Evolutionary conservation across 2,329 filamentous ascomycete species (phyloP), one percentile per base, ranked within the genome.

Genomic region (Rhynchosporium secalis): DNA sequence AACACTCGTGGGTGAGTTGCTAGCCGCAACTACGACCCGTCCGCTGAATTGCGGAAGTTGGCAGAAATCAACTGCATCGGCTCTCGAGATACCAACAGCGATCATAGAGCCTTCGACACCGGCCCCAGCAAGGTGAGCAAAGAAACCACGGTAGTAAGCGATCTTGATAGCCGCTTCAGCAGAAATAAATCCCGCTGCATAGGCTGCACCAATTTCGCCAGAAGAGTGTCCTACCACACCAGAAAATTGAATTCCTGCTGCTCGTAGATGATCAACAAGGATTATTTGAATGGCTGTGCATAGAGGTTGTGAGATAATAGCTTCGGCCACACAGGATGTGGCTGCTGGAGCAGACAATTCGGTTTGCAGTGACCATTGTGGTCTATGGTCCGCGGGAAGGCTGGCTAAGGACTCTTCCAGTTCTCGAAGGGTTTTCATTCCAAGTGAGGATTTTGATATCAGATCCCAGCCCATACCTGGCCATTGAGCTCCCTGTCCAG

Each of bases 141-240:
- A 63, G 1, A 62, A 38, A 0, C 74, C 68, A 58, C 75, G 61
- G 61, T 72, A 67, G 66, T 83, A 85, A 0, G 82, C 81, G 10
- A 80, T 74, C 2, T 76, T 74, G 72, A 75, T 70, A 12, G 77
- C 77, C 29, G 73, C 70, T 6, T 72, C 66, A 3, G 58, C 58
- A 13, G 62, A 64, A 2, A 20, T 69, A 65, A 79, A 56, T 1
- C 75, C 77, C 0, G 75, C 70, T 0, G 78, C 73, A 58, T 79
- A 82, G 0, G 80, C 79, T 3, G 80, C 80, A 3, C 69, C 79
- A 40, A 82, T 80, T 61, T 83, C 80, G 10, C 80, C 80, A 56
- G 72, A 76, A 0, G 78, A 81, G 66, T 82, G 80, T 1, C 80
- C 78, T 3, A 75, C 71, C 0, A 80, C 73, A 8, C 58, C 63